A percentile compares a stretch with the other conserved stretches of the same genome.
phyloP scores from a whole-genome alignment of 345 rosid species.

The Dovyalis caffra region DNA sequence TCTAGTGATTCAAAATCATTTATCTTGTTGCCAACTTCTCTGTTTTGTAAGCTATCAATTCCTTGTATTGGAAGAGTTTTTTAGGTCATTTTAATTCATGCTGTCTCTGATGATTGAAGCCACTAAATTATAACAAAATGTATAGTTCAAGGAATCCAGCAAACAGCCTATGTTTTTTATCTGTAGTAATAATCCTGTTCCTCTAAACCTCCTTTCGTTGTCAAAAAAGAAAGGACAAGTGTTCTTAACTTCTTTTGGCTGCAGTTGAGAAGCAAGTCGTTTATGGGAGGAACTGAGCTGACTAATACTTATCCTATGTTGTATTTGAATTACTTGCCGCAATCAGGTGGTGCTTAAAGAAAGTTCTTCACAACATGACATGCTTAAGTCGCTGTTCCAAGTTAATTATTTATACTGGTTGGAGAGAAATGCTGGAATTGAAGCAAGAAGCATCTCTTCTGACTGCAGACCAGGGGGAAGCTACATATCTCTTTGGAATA shows the following conservation, averaged over 20 bases:
- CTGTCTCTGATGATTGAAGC: neutral
- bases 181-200: neutral
- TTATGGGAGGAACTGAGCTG: neutral
- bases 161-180: neutral
- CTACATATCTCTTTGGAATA: slow-evolving; percentile 80
- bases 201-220: neutral
- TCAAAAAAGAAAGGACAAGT: neutral
- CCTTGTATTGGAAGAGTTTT: neutral
- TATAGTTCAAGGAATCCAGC: neutral
- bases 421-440: slow-evolving; percentile 87
- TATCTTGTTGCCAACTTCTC: neutral
- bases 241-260: neutral
- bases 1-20: neutral
- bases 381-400: slow-evolving; percentile 93
- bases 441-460: slow-evolving; percentile 44
- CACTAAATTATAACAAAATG: neutral
- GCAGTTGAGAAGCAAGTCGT: neutral
- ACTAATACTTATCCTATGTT: neutral
- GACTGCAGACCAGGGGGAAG: slow-evolving; percentile 76
- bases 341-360: slow-evolving; percentile 87
- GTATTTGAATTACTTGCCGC: slow-evolving; percentile 10
- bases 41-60: neutral
- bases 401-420: slow-evolving; percentile 92
- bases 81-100: neutral
- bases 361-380: slow-evolving; percentile 68